phyloP scores from a whole-genome alignment of 768 basidiomycete genomes.

The Coprinellus micaceus region DNA sequence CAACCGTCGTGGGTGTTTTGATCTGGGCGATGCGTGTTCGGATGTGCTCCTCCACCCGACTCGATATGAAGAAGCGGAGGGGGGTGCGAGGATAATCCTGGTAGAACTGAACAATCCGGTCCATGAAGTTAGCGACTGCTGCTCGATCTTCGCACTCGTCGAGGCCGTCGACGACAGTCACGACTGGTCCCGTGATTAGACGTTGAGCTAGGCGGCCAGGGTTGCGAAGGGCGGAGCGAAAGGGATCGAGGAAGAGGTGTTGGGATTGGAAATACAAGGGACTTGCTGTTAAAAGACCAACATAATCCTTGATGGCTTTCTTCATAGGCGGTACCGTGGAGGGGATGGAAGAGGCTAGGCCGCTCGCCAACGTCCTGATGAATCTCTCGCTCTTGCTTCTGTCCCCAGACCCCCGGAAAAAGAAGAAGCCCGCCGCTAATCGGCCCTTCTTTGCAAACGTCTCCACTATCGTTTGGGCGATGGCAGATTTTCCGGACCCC shows the following conservation, averaged over 20 bases:
- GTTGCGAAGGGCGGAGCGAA: background rate
- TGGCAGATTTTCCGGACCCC: slow-evolving; percentile 6
- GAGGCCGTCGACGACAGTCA: slow-evolving; percentile 4
- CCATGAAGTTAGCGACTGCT: background rate
- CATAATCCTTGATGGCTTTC: background rate
- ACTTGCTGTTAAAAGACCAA: background rate
- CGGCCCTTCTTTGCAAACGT: background rate
- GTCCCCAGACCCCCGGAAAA: background rate
- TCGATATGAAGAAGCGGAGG: background rate
- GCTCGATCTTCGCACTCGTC: slow-evolving; percentile 1
- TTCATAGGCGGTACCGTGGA: background rate
- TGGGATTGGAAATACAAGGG: background rate
- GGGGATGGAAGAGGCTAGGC: background rate
- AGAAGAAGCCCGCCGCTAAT: slow-evolving; percentile 2
- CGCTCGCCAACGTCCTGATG: background rate
- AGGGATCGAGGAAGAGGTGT: background rate
- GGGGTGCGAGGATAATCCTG: background rate
- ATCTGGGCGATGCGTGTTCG: background rate
- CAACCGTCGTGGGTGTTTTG: background rate
- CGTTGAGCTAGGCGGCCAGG: background rate
- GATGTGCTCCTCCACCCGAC: background rate
- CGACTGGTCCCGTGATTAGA: background rate
- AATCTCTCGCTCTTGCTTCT: background rate
- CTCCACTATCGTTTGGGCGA: background rate
- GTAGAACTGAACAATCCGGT: background rate